Conservation (phyloP, 805 yeast species). For the Wickerhamomyces strasburgensis region DNA sequence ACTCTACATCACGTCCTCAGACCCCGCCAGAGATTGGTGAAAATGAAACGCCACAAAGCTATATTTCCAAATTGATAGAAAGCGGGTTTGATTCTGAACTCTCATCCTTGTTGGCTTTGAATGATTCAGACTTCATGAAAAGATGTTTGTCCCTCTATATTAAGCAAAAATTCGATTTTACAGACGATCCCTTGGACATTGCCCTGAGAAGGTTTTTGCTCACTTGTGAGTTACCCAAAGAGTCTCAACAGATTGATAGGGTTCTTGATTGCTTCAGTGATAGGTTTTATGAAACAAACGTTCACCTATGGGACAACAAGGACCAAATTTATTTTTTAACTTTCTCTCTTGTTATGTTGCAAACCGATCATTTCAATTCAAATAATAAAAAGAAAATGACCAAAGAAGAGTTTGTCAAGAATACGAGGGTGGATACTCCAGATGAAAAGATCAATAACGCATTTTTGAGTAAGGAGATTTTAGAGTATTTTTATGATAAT, state of each 20-base stretch:
- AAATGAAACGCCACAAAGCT: constrained; percentile 26
- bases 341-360: constrained; percentile 64
- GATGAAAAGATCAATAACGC: constrained; percentile 20
- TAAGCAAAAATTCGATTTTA: constrained; percentile 41
- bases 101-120: constrained; percentile 27
- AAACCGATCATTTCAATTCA: constrained; percentile 68
- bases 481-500: constrained; percentile 63
- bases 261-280: constrained; percentile 52
- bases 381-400: constrained; percentile 66
- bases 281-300: constrained; percentile 36
- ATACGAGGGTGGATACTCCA: constrained; percentile 31
- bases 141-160: constrained; percentile 27
- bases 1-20: constrained; percentile 9
- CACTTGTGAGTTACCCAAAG: constrained; percentile 58
- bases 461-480: constrained; percentile 34
- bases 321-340: constrained; percentile 60
- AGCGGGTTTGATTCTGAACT: constrained; percentile 28
- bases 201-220: constrained; percentile 56
- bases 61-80: constrained; percentile 22
- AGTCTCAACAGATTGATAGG: constrained; percentile 73
- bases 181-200: constrained; percentile 56
- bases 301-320: constrained; percentile 26
- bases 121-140: constrained; percentile 24
- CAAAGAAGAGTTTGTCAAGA: constrained; percentile 53
- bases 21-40: constrained; percentile 26